Conservation (phyloP, 2,329 filamentous ascomycete genomes). For the Ophiocordyceps polyrhachis-furcata region DNA sequence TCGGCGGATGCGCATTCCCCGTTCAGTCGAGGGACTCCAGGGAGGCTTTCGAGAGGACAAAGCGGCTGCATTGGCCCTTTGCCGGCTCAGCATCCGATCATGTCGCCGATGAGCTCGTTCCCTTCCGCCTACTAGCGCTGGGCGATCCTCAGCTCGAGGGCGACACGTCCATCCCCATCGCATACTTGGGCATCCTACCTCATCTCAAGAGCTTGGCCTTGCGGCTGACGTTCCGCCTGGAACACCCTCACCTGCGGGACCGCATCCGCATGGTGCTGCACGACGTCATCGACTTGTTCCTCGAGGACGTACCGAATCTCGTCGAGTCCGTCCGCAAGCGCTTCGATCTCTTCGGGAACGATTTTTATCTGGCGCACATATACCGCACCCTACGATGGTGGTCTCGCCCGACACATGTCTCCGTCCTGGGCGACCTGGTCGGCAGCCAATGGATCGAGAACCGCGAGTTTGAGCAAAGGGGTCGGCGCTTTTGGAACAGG, state of each 20-base stretch:
- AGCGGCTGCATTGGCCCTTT: conserved; percentile 23
- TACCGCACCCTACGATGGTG: conserved; percentile 74
- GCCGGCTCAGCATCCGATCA: conserved; percentile 7
- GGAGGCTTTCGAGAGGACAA: conserved; percentile 17
- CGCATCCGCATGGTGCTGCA: conserved; percentile 35
- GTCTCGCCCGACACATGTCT: conserved; percentile 67
- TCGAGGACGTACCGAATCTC: conserved; percentile 50
- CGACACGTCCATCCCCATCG: conserved; percentile 59
- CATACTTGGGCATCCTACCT: conserved; percentile 32
- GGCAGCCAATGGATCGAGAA: conserved; percentile 91
- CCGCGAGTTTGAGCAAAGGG: conserved; percentile 60
- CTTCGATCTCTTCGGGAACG: conserved; percentile 81
- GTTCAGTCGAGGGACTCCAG: conserved; percentile 18
- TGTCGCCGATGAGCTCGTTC: conserved; percentile 28
- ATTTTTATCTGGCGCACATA: conserved; percentile 85
- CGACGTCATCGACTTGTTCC: conserved; percentile 40
- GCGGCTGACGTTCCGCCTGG: conserved; percentile 27
- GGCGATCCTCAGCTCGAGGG: conserved; percentile 91
- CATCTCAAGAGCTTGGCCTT: conserved; percentile 28
- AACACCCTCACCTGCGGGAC: conserved; percentile 27
- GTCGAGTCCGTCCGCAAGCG: conserved; percentile 55
- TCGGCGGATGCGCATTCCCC: conserved; percentile 68
- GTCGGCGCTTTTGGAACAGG: conserved; percentile 58
- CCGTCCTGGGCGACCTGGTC: conserved; percentile 76
- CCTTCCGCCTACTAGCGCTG: conserved; percentile 73